phyloP scores from a whole-genome alignment of 495 filamentous ascomycete genomes.

The Neurospora hispaniola region DNA sequence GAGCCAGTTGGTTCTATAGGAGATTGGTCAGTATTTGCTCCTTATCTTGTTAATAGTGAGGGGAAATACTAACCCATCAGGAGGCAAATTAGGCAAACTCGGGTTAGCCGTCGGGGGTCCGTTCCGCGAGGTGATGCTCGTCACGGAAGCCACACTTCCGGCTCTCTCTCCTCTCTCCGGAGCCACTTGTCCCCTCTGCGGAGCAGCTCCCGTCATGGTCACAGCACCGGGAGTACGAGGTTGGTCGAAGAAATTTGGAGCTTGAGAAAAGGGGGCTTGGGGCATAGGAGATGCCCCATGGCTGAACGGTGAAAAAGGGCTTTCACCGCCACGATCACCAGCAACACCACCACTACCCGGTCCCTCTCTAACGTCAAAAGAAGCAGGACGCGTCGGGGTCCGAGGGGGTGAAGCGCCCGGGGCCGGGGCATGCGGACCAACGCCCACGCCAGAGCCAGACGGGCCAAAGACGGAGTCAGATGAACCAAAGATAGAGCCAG shows the following conservation, averaged over 20 bases:
- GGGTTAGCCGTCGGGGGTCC: not conserved
- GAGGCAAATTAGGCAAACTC: not conserved
- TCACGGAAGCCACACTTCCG: not conserved
- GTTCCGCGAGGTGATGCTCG: not conserved
- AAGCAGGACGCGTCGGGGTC: not conserved
- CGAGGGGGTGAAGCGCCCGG: not conserved
- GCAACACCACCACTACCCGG: not conserved
- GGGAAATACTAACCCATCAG: not conserved
- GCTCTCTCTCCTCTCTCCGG: not conserved
- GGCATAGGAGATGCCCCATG: not conserved
- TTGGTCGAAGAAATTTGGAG: not conserved
- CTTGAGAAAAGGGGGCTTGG: not conserved
- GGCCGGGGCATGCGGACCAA: not conserved
- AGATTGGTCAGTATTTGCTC: not conserved
- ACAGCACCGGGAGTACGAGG: not conserved
- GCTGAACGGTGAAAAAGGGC: not conserved
- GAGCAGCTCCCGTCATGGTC: not conserved
- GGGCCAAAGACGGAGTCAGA: not conserved
- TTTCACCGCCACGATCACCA: not conserved
- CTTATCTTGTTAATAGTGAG: not conserved
- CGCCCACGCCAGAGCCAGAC: not conserved
- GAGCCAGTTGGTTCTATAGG: constrained; percentile 7
- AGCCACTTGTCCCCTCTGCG: not conserved
- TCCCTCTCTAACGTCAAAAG: not conserved
- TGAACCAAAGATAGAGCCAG: not conserved